These are phyloP conservation scores for Boletus sp. DNA, from an alignment of 768 basidiomycete genomes.

Conservation along the genomic window DNA sequence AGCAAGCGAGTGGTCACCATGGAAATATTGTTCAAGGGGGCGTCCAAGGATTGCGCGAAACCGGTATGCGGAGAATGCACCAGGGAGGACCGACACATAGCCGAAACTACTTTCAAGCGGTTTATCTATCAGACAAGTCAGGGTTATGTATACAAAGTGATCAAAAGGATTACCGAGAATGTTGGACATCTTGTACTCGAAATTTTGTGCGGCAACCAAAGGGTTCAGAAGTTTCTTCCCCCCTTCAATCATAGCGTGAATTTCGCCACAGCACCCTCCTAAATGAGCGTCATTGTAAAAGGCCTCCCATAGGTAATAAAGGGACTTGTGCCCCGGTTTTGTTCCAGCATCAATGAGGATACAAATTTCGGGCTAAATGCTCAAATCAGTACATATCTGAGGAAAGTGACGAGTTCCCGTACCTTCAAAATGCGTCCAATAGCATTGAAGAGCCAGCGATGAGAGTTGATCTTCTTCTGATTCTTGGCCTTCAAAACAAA, in stretches of 20 bases:
- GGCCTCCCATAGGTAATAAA: constrained; percentile 94
- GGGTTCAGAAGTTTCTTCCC: constrained; percentile 91
- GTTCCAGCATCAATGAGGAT: constrained; percentile 94
- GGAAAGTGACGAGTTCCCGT: constrained; percentile 13
- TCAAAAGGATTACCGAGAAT: constrained; percentile 62
- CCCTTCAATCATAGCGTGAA: constrained; percentile 94
- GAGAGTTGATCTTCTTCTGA: constrained; percentile 94
- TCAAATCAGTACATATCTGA: neutral
- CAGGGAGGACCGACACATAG: constrained; percentile 92
- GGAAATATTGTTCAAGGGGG: constrained; percentile 82
- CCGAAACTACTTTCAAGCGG: constrained; percentile 95
- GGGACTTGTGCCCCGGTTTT: constrained; percentile 93
- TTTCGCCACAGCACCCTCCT: constrained; percentile 91
- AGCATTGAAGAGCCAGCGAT: constrained; percentile 95
- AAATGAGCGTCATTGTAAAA: constrained; percentile 78
- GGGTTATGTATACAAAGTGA: neutral
- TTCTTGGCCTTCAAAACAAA: constrained; percentile 91
- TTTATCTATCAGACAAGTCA: constrained; percentile 55
- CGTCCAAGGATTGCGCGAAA: constrained; percentile 88
- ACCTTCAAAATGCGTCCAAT: constrained; percentile 80
- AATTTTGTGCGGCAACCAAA: constrained; percentile 91
- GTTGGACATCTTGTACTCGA: constrained; percentile 98
- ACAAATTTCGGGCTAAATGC: constrained; percentile 77
- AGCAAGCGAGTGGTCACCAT: constrained; percentile 85
- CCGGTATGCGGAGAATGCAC: constrained; percentile 97